Base-by-base conservation (phyloP, 2,329 filamentous ascomycete species). In the Ophidiomyces ophidiicola region DNA sequence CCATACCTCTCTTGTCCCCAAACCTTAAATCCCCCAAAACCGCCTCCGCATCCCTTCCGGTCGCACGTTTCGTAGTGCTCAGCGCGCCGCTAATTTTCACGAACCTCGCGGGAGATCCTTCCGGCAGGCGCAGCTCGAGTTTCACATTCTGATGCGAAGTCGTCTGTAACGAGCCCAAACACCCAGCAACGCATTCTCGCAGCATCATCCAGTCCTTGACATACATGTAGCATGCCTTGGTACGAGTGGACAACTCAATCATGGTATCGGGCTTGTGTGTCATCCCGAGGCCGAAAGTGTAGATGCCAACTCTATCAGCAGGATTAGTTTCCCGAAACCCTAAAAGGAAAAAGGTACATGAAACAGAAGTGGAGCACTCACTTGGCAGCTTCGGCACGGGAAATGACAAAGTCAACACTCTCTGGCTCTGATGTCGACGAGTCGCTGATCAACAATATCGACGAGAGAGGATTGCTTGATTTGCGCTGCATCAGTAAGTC, bases 191-290 rank as follows among this genome's bases (percentile, higher is more conserved):
- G 58, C 90, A 96, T 60, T 98, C 90, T 19, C 90, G 80, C 24
- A 98, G 72, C 88, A 96, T 98, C 88, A 96, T 96, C 90, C 90
- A 98, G 60, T 98, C 90, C 63, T 96, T 98, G 50, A 98, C 87
- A 53, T 96, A 98, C 1, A 86, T 92, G 56, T 96, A 98, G 1
- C 86, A 92, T 3, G 87, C 90, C 64, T 96, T 98, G 3, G 90
- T 98, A 44, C 86, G 75, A 5, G 83, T 90, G 0, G 90, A 96
- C 8, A 98, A 68, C 62, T 96, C 88, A 46, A 98, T 94, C 86
- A 98, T 93, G 1, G 87, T 94, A 56, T 98, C 90, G 4, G 90
- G 90, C 63, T 96, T 96, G 63, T 98, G 90, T 0, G 88, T 96
- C 68, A 94, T 78, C 36, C 90, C 90, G 12, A 98, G 72, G 23